These are phyloP conservation scores for Vitis labrusca DNA, from an alignment of 164 flowering plant genomes.

Conservation along the genomic window DNA sequence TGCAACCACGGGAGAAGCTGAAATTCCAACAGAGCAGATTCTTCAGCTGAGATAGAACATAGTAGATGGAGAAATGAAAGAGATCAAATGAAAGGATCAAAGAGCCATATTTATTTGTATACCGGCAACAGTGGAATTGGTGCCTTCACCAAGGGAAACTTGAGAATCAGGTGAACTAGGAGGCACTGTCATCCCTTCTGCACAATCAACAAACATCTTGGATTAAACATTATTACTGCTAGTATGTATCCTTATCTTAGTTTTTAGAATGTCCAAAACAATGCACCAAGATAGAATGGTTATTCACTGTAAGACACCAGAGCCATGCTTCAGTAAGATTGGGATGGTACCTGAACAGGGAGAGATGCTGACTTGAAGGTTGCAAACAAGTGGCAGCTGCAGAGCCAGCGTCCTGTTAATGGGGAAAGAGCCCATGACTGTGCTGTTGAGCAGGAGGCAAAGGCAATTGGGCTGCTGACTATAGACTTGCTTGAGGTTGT, in stretches of 20 bases:
- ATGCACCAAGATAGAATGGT: neutral
- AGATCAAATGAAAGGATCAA: neutral
- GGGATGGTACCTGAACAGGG: constrained; percentile 52
- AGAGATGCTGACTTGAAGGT: constrained; percentile 26
- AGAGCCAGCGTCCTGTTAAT: constrained; percentile 63
- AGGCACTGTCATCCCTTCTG: constrained; percentile 24
- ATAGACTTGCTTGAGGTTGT: constrained; percentile 44
- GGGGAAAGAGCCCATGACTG: constrained; percentile 37
- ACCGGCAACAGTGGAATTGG: constrained; percentile 44
- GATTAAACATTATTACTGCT: neutral
- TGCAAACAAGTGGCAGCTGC: constrained; percentile 61
- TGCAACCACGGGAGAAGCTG: constrained; percentile 42
- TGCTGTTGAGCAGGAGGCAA: constrained; percentile 55
- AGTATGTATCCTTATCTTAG: too few species aligned
- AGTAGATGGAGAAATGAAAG: neutral
- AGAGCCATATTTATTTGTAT: constrained; percentile 1
- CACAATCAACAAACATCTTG: constrained; percentile 3
- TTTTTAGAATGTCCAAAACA: too few species aligned
- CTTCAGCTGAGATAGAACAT: neutral
- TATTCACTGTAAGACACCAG: neutral
- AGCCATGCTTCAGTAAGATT: neutral
- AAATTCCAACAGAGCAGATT: constrained; percentile 1
- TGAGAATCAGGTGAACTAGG: constrained; percentile 38
- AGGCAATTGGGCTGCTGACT: constrained; percentile 50
- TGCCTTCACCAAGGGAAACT: constrained; percentile 33